Evolutionary conservation across 768 basidiomycete genomes (phyloP).

Genomic region (Leccinum variicolor): DNA sequence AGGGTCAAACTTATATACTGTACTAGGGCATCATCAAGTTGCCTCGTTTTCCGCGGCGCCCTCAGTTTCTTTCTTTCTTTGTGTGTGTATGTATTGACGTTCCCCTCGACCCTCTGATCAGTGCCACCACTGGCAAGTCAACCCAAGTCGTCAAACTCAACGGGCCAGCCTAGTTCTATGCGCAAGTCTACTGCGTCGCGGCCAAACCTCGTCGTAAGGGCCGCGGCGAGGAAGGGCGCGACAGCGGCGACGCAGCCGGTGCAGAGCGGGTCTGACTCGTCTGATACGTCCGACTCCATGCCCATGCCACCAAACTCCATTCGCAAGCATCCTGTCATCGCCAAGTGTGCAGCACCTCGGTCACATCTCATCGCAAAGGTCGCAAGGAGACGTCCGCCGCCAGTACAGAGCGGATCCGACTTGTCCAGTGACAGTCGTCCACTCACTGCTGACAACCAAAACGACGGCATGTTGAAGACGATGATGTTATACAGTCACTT

Average conservation of each 20-base stretch:
- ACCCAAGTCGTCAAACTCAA: neutral
- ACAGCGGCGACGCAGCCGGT: neutral
- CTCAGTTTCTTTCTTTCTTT: neutral
- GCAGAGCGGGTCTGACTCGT: slow-evolving; percentile 2
- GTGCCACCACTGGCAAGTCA: slow-evolving; percentile 12
- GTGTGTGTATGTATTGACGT: neutral
- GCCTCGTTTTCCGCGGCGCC: neutral
- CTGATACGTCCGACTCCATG: slow-evolving; percentile 1
- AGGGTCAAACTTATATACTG: too few relatives aligned
- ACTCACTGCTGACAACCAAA: neutral
- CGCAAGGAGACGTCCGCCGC: slow-evolving; percentile 12
- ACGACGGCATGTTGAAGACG: slow-evolving; percentile 10
- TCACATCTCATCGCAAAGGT: slow-evolving; percentile 6
- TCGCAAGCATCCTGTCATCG: neutral
- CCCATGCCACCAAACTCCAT: neutral
- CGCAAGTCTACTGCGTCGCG: slow-evolving; percentile 3
- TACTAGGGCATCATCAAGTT: too few relatives aligned
- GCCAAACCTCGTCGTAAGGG: slow-evolving; percentile 1
- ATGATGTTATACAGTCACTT: neutral
- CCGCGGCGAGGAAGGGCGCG: slow-evolving; percentile 14
- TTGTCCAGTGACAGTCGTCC: slow-evolving; percentile 5
- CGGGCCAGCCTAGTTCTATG: neutral
- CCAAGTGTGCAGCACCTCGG: neutral
- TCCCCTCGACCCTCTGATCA: neutral
- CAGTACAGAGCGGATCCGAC: neutral